These are phyloP conservation scores for Calendula officinalis DNA, from an alignment of 129 eudicot genomes.

Conservation along the genomic window DNA sequence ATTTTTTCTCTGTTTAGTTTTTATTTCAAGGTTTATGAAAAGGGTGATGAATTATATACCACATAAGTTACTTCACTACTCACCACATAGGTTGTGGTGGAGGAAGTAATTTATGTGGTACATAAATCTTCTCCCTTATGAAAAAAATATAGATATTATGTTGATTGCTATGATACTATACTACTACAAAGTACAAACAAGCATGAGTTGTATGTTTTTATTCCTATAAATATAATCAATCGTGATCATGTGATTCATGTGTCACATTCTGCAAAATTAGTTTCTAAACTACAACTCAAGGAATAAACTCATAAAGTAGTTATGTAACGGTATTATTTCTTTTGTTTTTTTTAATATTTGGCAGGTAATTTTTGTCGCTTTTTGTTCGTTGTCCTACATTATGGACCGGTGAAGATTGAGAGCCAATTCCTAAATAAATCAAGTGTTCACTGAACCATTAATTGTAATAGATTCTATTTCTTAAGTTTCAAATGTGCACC, in stretches of 20 bases:
- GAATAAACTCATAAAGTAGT: not conserved
- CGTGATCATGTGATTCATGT: not conserved
- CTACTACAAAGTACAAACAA: no score
- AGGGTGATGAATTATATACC: no score
- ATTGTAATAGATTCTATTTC: conserved; percentile 12
- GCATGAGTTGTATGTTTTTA: no score
- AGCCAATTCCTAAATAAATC: conserved; percentile 13
- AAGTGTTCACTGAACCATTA: not conserved
- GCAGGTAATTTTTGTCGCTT: conserved; percentile 14
- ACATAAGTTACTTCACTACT: no score
- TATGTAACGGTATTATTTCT: not conserved
- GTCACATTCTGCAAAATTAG: not conserved
- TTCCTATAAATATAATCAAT: not conserved
- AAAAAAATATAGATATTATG: no score
- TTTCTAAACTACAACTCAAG: not conserved
- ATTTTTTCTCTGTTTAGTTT: not conserved
- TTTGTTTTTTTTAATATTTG: not conserved
- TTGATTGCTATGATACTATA: no score
- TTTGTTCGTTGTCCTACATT: not conserved
- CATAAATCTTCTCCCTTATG: no score
- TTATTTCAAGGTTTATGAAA: not conserved
- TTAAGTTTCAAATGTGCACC: conserved; percentile 9
- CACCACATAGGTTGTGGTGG: no score
- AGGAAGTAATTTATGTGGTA: no score
- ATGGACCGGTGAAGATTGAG: conserved; percentile 19